A percentile compares a stretch with the other conserved stretches of the same genome.
phyloP scores from a whole-genome alignment of 345 rosid species.

The Aquilaria yunnanensis region DNA sequence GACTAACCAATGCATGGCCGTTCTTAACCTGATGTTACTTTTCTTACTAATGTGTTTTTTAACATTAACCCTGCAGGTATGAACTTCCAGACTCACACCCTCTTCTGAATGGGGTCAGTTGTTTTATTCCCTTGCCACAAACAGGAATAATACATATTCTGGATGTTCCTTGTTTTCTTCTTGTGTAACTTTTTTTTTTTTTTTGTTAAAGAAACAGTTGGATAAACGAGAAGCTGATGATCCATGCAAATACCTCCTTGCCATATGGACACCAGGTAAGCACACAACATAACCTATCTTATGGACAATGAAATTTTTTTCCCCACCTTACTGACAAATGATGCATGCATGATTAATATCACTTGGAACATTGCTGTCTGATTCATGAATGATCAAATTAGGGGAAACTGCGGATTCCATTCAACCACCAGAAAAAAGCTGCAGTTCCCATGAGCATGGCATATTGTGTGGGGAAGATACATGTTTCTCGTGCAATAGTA shows the following conservation, averaged over 20 bases:
- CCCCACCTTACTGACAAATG: too few relatives aligned
- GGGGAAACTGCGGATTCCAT: slow-evolving; percentile 86
- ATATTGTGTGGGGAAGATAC: slow-evolving; percentile 49
- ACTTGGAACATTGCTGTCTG: background rate
- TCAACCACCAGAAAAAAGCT: slow-evolving; percentile 48
- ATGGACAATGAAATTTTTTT: background rate
- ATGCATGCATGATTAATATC: background rate
- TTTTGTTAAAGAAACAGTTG: slow-evolving; percentile 40
- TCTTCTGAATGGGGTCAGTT: slow-evolving; percentile 66
- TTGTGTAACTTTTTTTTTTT: background rate
- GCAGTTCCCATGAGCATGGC: slow-evolving; percentile 44
- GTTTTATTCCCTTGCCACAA: slow-evolving; percentile 6
- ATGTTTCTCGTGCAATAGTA: slow-evolving; percentile 70
- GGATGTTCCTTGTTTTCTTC: slow-evolving; percentile 2
- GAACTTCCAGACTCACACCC: slow-evolving; percentile 90
- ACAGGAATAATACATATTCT: slow-evolving; percentile 4
- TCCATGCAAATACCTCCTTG: slow-evolving; percentile 80
- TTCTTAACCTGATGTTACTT: too few relatives aligned
- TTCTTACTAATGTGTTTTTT: too few relatives aligned
- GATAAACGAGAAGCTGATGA: slow-evolving; percentile 79
- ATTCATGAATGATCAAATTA: slow-evolving; percentile 19
- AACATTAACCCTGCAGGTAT: slow-evolving; percentile 44
- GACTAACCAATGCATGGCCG: too few relatives aligned
- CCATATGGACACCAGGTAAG: slow-evolving; percentile 98
- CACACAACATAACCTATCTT: slow-evolving; percentile 1